Conservation (phyloP, 2,329 filamentous ascomycete species). For the Epichloe sibirici region DNA sequence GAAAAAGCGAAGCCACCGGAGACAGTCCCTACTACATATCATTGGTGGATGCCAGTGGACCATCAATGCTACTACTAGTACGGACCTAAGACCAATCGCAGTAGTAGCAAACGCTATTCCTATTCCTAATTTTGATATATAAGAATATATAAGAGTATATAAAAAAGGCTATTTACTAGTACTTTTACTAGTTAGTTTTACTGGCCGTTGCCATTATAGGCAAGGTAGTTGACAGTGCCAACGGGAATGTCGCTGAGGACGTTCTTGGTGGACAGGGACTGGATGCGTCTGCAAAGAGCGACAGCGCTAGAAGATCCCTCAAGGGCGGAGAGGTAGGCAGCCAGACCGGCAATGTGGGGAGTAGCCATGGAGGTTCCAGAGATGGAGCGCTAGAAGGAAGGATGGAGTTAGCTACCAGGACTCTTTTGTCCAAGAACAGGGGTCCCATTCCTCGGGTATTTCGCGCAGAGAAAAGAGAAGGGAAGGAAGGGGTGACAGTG, state of each 20-base stretch:
- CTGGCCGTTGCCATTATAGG: slow-evolving; percentile 13
- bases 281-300: slow-evolving; percentile 10
- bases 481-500: no score
- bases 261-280: slow-evolving; percentile 2
- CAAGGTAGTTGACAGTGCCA: slow-evolving; percentile 14
- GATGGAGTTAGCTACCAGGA: neutral
- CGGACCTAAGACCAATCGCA: no score
- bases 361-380: slow-evolving; percentile 34
- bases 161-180: no score
- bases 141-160: no score
- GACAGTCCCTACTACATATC: no score
- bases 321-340: slow-evolving; percentile 33
- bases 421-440: neutral
- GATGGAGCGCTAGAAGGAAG: slow-evolving; percentile 19
- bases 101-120: no score
- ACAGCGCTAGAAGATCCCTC: slow-evolving; percentile 10
- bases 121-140: no score
- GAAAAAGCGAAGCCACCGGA: no score
- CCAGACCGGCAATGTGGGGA: slow-evolving; percentile 30
- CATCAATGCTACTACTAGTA: no score
- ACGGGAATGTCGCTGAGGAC: slow-evolving; percentile 15
- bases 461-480: no score
- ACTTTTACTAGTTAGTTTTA: neutral
- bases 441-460: no score
- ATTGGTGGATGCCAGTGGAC: no score